phyloP scores from a whole-genome alignment of 2,329 filamentous ascomycete genomes.

The Allantophomopsis lycopodina region DNA sequence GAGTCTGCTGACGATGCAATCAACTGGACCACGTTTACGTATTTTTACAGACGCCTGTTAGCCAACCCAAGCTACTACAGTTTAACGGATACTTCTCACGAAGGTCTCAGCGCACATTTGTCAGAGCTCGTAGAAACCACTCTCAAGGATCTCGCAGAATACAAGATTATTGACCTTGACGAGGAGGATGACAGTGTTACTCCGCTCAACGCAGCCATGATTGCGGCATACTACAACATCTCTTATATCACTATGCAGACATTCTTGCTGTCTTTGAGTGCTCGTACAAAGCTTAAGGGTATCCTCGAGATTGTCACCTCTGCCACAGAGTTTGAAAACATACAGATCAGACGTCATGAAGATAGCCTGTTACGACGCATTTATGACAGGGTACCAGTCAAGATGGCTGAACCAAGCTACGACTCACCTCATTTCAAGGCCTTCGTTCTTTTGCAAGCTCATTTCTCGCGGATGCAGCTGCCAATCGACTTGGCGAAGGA shows the following conservation, averaged over 20 bases:
- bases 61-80: conserved; percentile 97
- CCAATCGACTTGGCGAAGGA: conserved; percentile 94
- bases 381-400: conserved; percentile 88
- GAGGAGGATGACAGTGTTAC: conserved; percentile 84
- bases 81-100: conserved; percentile 74
- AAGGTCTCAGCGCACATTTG: conserved; percentile 84
- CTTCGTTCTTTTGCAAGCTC: conserved; percentile 91
- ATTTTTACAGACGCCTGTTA: conserved; percentile 88
- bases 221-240: conserved; percentile 97
- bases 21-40: conserved; percentile 97
- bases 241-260: conserved; percentile 99
- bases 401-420: conserved; percentile 76
- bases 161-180: conserved; percentile 90
- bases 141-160: conserved; percentile 77
- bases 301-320: conserved; percentile 95
- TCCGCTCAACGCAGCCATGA: conserved; percentile 93
- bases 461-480: conserved; percentile 94
- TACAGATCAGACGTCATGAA: conserved; percentile 90
- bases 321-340: conserved; percentile 88
- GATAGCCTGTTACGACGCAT: conserved; percentile 78
- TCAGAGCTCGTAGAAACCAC: conserved; percentile 92
- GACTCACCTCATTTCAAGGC: conserved; percentile 98
- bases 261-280: conserved; percentile 79
- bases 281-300: conserved; percentile 87
- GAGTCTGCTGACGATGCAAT: conserved; percentile 93